A percentile compares a stretch with the other conserved stretches of the same genome.
These are phyloP conservation scores for Hortiboletus campestris DNA, from an alignment of 768 basidiomycete genomes.

Conservation along the genomic window DNA sequence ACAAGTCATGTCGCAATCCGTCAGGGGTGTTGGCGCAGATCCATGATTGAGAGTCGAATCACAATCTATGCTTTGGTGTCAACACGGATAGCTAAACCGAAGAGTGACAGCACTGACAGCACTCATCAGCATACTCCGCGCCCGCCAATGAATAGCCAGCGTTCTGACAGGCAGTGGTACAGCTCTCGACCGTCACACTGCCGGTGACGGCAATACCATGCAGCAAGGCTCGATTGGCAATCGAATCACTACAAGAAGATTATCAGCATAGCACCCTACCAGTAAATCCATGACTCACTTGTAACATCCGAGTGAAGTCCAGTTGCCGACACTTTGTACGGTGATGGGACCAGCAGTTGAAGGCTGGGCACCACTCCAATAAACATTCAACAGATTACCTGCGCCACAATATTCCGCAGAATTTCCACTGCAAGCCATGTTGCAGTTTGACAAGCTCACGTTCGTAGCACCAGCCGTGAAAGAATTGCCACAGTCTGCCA, in stretches of 20 bases:
- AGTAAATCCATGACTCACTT: conserved; percentile 40
- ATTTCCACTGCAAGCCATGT: conserved; percentile 60
- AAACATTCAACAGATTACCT: conserved; percentile 57
- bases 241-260: conserved; percentile 32
- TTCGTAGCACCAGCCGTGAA: conserved; percentile 46
- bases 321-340: conserved; percentile 55
- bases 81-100: conserved; percentile 35
- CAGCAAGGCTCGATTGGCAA: conserved; percentile 33
- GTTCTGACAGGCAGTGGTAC: conserved; percentile 46
- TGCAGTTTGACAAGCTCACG: conserved; percentile 53
- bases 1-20: conserved; percentile 48
- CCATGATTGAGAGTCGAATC: conserved; percentile 17
- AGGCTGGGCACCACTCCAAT: conserved; percentile 57
- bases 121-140: conserved; percentile 46
- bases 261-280: background rate
- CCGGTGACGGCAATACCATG: conserved; percentile 31
- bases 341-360: conserved; percentile 51
- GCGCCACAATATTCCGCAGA: conserved; percentile 59
- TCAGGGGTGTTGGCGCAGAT: conserved; percentile 37
- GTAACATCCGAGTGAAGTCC: conserved; percentile 75
- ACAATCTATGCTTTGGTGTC: conserved; percentile 39
- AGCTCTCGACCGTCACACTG: conserved; percentile 48
- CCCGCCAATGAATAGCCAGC: conserved; percentile 43
- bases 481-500: conserved; percentile 60
- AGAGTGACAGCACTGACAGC: conserved; percentile 38